phyloP scores from a whole-genome alignment of 192 early-diverging fungal genomes.

The Rhizophagus prolifer region DNA sequence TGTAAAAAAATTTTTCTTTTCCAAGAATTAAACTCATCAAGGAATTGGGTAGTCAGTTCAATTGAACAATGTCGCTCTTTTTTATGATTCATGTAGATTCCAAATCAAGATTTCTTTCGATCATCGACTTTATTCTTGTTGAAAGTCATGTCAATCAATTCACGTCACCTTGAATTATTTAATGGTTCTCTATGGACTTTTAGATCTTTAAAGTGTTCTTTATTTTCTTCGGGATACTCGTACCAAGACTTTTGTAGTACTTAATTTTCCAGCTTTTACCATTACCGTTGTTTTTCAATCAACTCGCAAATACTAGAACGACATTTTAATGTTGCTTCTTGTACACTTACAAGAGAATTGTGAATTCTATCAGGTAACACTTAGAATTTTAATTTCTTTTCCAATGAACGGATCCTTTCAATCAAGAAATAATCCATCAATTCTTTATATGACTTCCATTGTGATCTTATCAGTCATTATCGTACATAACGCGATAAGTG shows the following conservation, averaged over 20 bases:
- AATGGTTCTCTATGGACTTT: constrained; percentile 81
- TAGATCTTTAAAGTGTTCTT: constrained; percentile 89
- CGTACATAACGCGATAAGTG: constrained; percentile 88
- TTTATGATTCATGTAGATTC: constrained; percentile 88
- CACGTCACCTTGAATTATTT: constrained; percentile 47
- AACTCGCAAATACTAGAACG: constrained; percentile 93
- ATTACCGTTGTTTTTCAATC: constrained; percentile 66
- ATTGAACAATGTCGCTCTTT: constrained; percentile 89
- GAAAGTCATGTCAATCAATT: constrained; percentile 94
- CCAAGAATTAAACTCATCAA: constrained; percentile 95
- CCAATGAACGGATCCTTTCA: constrained; percentile 82
- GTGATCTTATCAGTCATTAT: constrained; percentile 98
- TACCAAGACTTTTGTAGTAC: constrained; percentile 98
- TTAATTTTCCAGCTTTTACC: constrained; percentile 85
- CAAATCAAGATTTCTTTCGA: constrained; percentile 70
- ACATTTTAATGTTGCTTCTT: constrained; percentile 14
- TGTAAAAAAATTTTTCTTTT: constrained; percentile 95
- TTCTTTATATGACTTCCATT: constrained; percentile 98
- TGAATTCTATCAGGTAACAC: constrained; percentile 93
- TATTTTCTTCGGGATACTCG: constrained; percentile 79
- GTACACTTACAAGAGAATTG: constrained; percentile 78
- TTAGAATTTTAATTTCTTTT: constrained; percentile 86
- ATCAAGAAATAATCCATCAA: constrained; percentile 94
- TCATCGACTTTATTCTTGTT: constrained; percentile 91
- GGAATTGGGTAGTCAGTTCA: constrained; percentile 92